Conservation (phyloP, 139 green algal genomes). For the Picochlorum sp. region DNA sequence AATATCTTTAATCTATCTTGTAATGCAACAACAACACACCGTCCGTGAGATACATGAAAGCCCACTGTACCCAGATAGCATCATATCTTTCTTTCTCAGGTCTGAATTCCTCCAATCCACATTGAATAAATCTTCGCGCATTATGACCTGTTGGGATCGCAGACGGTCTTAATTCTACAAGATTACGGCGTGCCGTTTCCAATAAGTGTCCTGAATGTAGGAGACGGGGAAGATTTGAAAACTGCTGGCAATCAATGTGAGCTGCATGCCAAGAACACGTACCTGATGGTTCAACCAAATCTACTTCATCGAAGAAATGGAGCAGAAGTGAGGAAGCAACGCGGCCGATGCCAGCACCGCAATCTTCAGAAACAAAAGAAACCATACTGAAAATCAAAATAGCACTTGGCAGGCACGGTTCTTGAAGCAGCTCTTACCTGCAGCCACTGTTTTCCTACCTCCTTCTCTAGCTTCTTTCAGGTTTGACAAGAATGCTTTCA, state of each 20-base stretch:
- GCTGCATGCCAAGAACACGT: background rate
- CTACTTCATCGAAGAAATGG: conserved; percentile 74
- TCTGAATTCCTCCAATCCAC: conserved; percentile 47
- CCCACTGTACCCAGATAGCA: conserved; percentile 76
- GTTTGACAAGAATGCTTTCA: conserved; percentile 33
- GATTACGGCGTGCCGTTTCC: conserved; percentile 20
- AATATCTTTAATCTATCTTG: background rate
- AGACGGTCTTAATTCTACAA: background rate
- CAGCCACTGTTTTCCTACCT: conserved; percentile 23
- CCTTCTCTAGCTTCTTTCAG: conserved; percentile 35
- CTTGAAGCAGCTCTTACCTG: conserved; percentile 15
- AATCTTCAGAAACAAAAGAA: conserved; percentile 42
- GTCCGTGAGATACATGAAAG: conserved; percentile 88
- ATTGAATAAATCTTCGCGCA: conserved; percentile 28
- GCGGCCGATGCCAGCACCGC: conserved; percentile 84
- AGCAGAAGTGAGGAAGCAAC: conserved; percentile 80
- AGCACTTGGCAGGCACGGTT: too few relatives aligned
- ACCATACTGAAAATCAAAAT: background rate
- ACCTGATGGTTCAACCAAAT: conserved; percentile 71
- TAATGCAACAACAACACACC: conserved; percentile 29
- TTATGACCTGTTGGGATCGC: conserved; percentile 14
- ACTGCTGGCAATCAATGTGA: too few relatives aligned
- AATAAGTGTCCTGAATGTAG: conserved; percentile 29
- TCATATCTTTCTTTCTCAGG: conserved; percentile 50
- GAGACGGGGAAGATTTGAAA: too few relatives aligned